These are phyloP conservation scores for Aspergillus bertholletiae DNA, from an alignment of 495 filamentous ascomycete genomes.

Conservation along the genomic window DNA sequence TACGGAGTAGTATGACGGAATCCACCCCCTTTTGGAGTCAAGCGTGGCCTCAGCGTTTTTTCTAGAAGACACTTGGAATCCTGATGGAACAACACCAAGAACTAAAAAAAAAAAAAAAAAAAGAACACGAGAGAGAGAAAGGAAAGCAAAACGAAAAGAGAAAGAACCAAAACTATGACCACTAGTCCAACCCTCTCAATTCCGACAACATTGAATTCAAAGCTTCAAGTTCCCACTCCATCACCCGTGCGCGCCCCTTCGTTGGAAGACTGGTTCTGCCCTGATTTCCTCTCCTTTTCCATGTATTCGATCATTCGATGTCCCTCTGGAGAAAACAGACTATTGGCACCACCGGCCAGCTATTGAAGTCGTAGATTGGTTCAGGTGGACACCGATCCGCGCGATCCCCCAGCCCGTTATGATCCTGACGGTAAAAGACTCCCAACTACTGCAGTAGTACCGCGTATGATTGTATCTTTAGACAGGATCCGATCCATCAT, in stretches of 20 bases:
- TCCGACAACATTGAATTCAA: slow-evolving; percentile 12
- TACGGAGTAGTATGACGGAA: background rate
- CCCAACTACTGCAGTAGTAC: background rate
- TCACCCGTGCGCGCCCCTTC: background rate
- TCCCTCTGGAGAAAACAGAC: background rate
- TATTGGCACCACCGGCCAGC: slow-evolving; percentile 14
- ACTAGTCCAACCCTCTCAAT: no score
- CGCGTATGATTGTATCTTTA: background rate
- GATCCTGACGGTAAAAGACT: background rate
- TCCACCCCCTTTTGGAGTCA: background rate
- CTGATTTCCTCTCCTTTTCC: background rate
- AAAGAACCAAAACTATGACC: no score
- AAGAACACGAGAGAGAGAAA: no score
- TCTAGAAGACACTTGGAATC: slow-evolving; percentile 34
- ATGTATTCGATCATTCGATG: background rate
- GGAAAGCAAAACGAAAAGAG: no score
- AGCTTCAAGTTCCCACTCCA: slow-evolving; percentile 19
- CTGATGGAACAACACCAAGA: slow-evolving; percentile 4
- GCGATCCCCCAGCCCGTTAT: background rate
- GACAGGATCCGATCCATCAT: background rate
- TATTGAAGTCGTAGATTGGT: slow-evolving; percentile 12
- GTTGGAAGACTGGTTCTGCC: background rate
- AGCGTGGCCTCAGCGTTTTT: slow-evolving; percentile 2
- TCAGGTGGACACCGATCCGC: slow-evolving; percentile 3
- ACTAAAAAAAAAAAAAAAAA: no score